Evolutionary conservation across 495 filamentous ascomycete species (phyloP).

Genomic region (Cercophora scortea): DNA sequence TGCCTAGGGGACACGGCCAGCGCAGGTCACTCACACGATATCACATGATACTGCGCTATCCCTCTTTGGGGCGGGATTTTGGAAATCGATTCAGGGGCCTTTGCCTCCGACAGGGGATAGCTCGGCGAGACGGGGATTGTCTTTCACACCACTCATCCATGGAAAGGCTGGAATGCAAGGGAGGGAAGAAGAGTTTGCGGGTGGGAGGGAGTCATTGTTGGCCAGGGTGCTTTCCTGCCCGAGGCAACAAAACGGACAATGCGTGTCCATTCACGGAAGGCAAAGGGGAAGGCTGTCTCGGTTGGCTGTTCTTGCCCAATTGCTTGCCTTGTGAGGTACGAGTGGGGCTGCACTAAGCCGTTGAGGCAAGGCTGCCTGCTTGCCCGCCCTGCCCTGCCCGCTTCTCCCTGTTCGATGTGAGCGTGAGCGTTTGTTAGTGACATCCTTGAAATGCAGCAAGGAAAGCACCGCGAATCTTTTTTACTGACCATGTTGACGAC

Average conservation of each 20-base stretch:
- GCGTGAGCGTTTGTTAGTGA: constrained; percentile 14
- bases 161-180: neutral
- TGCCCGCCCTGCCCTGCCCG: too few relatives aligned
- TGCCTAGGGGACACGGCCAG: constrained; percentile 6
- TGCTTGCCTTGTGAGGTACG: neutral
- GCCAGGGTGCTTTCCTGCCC: constrained; percentile 4
- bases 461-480: neutral
- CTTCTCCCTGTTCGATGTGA: neutral
- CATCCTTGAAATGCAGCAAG: constrained; percentile 13
- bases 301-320: constrained; percentile 1
- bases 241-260: neutral
- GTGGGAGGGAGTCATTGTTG: constrained; percentile 10
- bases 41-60: constrained; percentile 17
- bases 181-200: neutral
- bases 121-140: neutral
- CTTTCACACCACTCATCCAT: neutral
- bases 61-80: constrained; percentile 7
- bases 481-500: neutral
- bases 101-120: constrained; percentile 1
- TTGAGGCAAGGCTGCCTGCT: constrained; percentile 21
- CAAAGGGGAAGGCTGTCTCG: constrained; percentile 3
- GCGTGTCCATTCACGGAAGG: neutral
- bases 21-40: constrained; percentile 9
- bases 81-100: constrained; percentile 2
- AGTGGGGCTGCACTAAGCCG: neutral